Conservation (phyloP, 352 stramenopile genomes). For the Phytopythium chamaehyphon region DNA sequence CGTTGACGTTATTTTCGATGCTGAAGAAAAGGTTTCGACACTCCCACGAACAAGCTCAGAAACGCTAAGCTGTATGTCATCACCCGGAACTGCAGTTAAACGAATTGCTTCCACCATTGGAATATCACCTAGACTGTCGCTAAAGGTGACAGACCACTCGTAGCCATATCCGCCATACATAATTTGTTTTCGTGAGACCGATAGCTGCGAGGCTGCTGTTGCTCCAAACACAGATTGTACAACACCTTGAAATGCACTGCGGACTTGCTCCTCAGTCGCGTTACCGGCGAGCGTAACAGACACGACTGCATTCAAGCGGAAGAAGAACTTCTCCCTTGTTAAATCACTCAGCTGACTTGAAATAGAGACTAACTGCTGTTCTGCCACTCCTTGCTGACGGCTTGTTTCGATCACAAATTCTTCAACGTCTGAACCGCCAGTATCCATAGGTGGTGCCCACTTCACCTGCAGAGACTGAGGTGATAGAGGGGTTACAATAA, state of each 20-base stretch:
- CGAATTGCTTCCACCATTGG: slow-evolving; percentile 20
- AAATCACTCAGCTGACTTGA: slow-evolving; percentile 32
- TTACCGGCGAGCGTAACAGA: slow-evolving; percentile 34
- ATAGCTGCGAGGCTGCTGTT: slow-evolving; percentile 9
- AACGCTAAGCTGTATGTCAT: slow-evolving; percentile 9
- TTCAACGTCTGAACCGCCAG: slow-evolving; percentile 35
- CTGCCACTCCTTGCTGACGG: slow-evolving; percentile 40
- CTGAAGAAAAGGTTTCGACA: slow-evolving; percentile 17
- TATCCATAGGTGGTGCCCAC: slow-evolving; percentile 57
- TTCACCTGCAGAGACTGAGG: slow-evolving; percentile 25
- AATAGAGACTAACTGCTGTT: slow-evolving; percentile 56
- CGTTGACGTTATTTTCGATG: slow-evolving; percentile 17
- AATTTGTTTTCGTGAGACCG: slow-evolving; percentile 38
- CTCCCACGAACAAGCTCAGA: slow-evolving; percentile 26
- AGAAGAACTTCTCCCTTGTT: slow-evolving; percentile 25
- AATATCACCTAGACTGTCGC: slow-evolving; percentile 47
- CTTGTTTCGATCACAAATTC: slow-evolving; percentile 61
- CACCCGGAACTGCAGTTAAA: slow-evolving; percentile 1
- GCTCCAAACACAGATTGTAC: neutral
- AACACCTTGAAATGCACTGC: slow-evolving; percentile 5
- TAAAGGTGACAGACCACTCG: slow-evolving; percentile 69
- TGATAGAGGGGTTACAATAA: slow-evolving; percentile 39
- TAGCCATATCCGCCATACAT: slow-evolving; percentile 54
- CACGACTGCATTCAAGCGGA: slow-evolving; percentile 13
- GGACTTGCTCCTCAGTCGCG: slow-evolving; percentile 27